A percentile compares a stretch with the other conserved stretches of the same genome.
phyloP scores from a whole-genome alignment of 345 rosid species.

The Durio zibethinus region DNA sequence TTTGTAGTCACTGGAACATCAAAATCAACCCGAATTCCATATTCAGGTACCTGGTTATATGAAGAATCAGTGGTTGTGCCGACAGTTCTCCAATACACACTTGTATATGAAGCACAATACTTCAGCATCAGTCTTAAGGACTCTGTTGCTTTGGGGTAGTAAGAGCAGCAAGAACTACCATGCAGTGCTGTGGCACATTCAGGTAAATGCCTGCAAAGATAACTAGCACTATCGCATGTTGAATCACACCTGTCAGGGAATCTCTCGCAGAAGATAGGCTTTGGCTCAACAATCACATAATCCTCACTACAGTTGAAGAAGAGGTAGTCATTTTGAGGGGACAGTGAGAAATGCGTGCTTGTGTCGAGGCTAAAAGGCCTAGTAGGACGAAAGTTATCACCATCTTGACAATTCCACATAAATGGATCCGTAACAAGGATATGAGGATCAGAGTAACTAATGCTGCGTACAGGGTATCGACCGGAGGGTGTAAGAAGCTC shows the following conservation, averaged over 20 bases:
- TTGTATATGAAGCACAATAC: conserved; percentile 76
- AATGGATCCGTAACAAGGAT: conserved; percentile 64
- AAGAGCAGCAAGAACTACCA: conserved; percentile 72
- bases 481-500: conserved; percentile 87
- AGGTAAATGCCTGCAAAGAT: conserved; percentile 85
- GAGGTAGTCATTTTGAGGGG: conserved; percentile 79
- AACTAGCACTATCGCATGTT: conserved; percentile 81
- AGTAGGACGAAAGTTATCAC: conserved; percentile 62
- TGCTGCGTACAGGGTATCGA: conserved; percentile 57
- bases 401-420: conserved; percentile 86
- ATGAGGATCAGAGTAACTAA: conserved; percentile 84
- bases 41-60: conserved; percentile 72
- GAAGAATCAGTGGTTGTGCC: conserved; percentile 34
- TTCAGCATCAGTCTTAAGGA: conserved; percentile 79
- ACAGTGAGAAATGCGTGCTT: conserved; percentile 72
- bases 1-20: conserved; percentile 71
- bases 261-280: conserved; percentile 76
- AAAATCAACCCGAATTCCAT: conserved; percentile 75
- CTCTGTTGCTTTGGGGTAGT: conserved; percentile 76
- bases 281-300: conserved; percentile 70
- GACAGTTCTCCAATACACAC: conserved; percentile 76
- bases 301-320: conserved; percentile 82
- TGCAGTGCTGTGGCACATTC: conserved; percentile 49
- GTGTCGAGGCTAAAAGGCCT: conserved; percentile 85
- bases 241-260: conserved; percentile 90